Conservation (phyloP, 345 rosid genomes). For the Syzygium oleosum region DNA sequence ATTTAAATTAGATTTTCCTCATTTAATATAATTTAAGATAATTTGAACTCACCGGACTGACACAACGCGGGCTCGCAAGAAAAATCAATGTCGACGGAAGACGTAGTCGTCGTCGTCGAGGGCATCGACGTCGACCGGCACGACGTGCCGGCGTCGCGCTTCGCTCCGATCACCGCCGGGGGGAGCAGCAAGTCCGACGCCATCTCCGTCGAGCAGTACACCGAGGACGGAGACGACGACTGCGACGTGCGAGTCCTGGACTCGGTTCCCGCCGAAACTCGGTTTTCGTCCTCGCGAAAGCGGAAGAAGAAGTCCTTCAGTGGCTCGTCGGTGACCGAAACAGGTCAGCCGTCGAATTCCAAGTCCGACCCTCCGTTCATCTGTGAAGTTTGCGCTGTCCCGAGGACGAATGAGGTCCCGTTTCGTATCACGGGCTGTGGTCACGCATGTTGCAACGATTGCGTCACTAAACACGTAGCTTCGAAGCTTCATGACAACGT, state of each 20-base stretch:
- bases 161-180: neutral
- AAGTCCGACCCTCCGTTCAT: conserved; percentile 6
- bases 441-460: conserved; percentile 42
- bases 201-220: conserved; percentile 4
- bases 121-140: neutral
- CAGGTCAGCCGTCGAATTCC: neutral
- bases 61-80: neutral
- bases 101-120: neutral
- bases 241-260: neutral
- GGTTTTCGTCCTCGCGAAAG: neutral
- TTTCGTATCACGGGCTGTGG: conserved; percentile 34
- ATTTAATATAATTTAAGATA: neutral
- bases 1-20: neutral
- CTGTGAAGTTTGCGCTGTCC: conserved; percentile 47
- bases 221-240: neutral
- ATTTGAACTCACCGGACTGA: neutral
- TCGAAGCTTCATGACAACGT: conserved; percentile 35
- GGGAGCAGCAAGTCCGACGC: neutral
- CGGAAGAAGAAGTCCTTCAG: neutral
- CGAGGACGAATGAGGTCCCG: conserved; percentile 9
- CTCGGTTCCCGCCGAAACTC: neutral
- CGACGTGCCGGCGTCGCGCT: neutral
- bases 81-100: neutral
- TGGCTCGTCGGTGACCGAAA: neutral
- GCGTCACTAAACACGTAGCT: conserved; percentile 33